Percentiles rank a stretch among this genome's conserved stretches.
phyloP scores from a whole-genome alignment of 176 grass and related monocot genomes.

The Alloteropsis semialata region DNA sequence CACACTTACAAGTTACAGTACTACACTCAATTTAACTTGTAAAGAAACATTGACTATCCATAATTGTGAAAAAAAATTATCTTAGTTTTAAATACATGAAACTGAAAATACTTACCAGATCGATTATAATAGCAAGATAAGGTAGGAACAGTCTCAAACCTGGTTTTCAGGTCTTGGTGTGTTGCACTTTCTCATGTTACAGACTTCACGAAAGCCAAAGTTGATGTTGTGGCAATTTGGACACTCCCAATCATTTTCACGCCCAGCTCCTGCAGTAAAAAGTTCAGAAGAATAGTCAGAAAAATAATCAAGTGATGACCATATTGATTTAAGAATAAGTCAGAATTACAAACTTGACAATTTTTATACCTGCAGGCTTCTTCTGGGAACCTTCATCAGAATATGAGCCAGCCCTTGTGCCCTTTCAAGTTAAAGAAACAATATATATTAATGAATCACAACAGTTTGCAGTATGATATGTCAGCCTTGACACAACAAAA shows the following conservation, averaged over 20 bases:
- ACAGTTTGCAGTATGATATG: not conserved
- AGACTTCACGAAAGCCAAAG: conserved; percentile 76
- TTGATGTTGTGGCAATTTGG: conserved; percentile 82
- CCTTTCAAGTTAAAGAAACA: conserved; percentile 42
- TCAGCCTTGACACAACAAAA: conserved; percentile 3
- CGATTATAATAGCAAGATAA: not conserved
- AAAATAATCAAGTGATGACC: not conserved
- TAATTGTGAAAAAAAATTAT: not conserved
- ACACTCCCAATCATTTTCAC: conserved; percentile 88
- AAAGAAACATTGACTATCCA: not conserved
- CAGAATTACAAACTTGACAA: not conserved
- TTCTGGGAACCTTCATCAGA: conserved; percentile 77
- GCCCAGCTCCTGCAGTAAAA: conserved; percentile 57
- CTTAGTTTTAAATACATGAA: not conserved
- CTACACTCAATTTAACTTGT: not conserved
- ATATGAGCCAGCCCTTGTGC: conserved; percentile 64
- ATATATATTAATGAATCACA: not conserved
- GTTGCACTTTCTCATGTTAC: conserved; percentile 93
- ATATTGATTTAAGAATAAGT: not conserved
- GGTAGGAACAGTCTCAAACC: conserved; percentile 41
- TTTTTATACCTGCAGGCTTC: conserved; percentile 58
- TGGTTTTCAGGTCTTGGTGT: conserved; percentile 81
- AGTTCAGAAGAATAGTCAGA: not conserved
- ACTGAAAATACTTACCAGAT: not conserved
- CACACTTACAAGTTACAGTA: not conserved